A percentile compares a stretch with the other conserved stretches of the same genome.
Conservation (phyloP, 345 rosid species). For the Anastatica hierochuntica region DNA sequence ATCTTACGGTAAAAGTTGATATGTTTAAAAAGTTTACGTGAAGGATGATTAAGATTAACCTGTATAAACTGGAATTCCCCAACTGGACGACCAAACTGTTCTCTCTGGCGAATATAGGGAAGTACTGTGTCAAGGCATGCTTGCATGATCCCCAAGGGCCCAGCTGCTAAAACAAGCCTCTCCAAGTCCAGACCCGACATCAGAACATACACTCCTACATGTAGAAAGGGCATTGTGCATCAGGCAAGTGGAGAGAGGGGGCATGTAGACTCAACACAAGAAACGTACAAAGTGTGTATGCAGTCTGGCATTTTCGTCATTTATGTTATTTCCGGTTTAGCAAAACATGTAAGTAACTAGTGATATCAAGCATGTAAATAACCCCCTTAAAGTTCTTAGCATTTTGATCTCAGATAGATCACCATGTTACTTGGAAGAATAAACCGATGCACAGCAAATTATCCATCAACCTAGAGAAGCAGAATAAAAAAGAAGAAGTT, state of each 20-base stretch:
- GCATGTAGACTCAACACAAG: background rate
- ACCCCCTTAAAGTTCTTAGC: background rate
- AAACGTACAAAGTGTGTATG: background rate
- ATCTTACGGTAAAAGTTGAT: background rate
- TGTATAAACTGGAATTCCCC: conserved; percentile 93
- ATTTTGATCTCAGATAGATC: background rate
- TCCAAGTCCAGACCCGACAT: conserved; percentile 97
- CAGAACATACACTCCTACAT: conserved; percentile 81
- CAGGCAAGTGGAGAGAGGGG: too few relatives aligned
- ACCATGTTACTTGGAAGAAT: background rate
- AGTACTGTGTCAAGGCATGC: conserved; percentile 88
- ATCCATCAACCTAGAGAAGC: background rate
- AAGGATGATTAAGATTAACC: conserved; percentile 32
- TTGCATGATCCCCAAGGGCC: conserved; percentile 95
- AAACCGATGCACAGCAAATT: background rate
- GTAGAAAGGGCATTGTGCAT: background rate
- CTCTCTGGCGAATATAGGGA: conserved; percentile 73
- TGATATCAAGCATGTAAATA: background rate
- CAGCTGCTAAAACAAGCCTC: conserved; percentile 87
- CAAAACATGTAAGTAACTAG: background rate
- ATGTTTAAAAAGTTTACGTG: background rate
- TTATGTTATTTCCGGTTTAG: background rate
- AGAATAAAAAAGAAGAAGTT: conserved; percentile 9
- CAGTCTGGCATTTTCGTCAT: background rate
- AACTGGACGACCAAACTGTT: conserved; percentile 85